Evolutionary conservation across 768 basidiomycete species (phyloP), one percentile per base, ranked within the genome.

Genomic region (Exsudoporus frostii): DNA sequence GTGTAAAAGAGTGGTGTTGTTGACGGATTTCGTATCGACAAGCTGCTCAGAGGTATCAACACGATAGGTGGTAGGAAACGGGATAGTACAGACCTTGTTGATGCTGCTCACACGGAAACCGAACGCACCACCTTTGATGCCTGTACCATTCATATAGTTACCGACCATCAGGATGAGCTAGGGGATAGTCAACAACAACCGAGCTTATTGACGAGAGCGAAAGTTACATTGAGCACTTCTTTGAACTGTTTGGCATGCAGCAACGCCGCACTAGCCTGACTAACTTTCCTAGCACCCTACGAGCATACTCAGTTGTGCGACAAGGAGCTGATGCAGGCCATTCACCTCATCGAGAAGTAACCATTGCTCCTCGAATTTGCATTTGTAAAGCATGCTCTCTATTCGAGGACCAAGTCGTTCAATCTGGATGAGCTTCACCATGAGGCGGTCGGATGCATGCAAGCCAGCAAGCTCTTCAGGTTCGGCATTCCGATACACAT

Each of bases 141-240:
- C 93, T 48, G 92, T 88, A 7, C 94, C 92, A 66, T 99, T 99
- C 87, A 98, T 94, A 70, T 93, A 99, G 69, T 99, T 99, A 39
- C 96, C 96, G 60, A 99, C 83, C 61, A 95, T 79, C 14, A 99
- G 84, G 58, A 98, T 97, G 38, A 99, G 81, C 88, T 87, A 48
- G 19, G 40, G 6, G 5, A 38, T 40, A 24, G 44, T 60, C 37
- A 63, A 33, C 11, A n/a, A 34, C 30, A 40, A 15, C 19, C 40
- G 27, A 20, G 50, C 42, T 33, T 27, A 25, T 22, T 37, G 32
- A 34, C 0, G 42, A 32, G n/a, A 64, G 81, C 11, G 54, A 63
- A 40, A 45, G 54, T 38, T 59, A 92, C 92, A 58, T 84, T 93
- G 47, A 98, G 80, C 29, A 98, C 74, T 66, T 95, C 88, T 62